Conservation (phyloP, 2,329 filamentous ascomycete species). For the Ceratocystis eucalypticola region DNA sequence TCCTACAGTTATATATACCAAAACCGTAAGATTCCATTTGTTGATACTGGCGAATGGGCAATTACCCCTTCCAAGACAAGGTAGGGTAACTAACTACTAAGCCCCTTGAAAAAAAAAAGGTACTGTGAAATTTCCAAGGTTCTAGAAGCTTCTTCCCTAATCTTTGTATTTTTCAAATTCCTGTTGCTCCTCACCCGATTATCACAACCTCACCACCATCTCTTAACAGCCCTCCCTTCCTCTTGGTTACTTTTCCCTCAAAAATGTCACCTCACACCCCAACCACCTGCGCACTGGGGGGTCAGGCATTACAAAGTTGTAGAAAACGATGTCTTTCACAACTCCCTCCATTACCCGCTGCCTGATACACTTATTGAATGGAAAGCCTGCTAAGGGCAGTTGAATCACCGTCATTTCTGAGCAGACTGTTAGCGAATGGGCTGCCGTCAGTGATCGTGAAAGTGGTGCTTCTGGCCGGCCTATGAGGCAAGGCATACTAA, state of each 20-base stretch:
- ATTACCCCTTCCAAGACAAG: too few relatives aligned
- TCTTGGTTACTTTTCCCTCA: too few relatives aligned
- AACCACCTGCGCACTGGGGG: background rate
- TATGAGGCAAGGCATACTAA: background rate
- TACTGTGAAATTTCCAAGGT: too few relatives aligned
- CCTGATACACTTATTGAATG: background rate
- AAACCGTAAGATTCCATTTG: too few relatives aligned
- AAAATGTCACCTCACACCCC: background rate
- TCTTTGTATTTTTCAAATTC: too few relatives aligned
- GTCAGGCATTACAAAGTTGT: background rate
- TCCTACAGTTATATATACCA: too few relatives aligned
- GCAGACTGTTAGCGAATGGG: background rate
- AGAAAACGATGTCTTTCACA: background rate
- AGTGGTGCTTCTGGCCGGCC: background rate
- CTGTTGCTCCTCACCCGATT: too few relatives aligned
- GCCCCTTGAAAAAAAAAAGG: too few relatives aligned
- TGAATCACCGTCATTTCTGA: background rate
- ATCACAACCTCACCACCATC: background rate
- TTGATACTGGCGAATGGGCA: too few relatives aligned
- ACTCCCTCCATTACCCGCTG: background rate
- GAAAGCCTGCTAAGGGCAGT: background rate
- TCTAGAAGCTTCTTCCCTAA: too few relatives aligned
- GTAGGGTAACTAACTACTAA: too few relatives aligned
- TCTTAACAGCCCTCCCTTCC: background rate
- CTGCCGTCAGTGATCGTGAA: slow-evolving; percentile 5